Base-by-base conservation (phyloP, 306 rosid genomes). In the Citrullus amarus region DNA sequence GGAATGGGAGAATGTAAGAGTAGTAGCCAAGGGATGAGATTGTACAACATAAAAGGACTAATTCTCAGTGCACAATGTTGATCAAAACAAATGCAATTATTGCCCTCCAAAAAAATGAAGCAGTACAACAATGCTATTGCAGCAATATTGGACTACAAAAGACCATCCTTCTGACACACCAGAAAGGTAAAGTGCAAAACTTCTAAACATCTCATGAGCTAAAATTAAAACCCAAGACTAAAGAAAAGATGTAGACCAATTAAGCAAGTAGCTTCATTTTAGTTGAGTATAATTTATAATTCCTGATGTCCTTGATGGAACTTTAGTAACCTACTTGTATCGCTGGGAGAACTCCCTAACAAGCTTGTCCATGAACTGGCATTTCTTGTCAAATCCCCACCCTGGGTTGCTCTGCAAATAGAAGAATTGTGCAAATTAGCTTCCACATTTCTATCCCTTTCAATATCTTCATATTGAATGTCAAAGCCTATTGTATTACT, bases 381-480 rank as follows among this genome's bases (percentile, higher is more conserved):
- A 92, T 85, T 92, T 94, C 90, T 79, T 87, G 89, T 90, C 88
- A 81, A 88, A 92, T 84, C 93, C 96, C 97, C 98, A 92, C 17
- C 97, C 92, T 38, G 97, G 92, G 84, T 95, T 95, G 87, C 96
- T 92, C 98, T 93, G 90, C 88, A 86, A 63, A 82, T 44, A 9
- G 77, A 8, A 20, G 51, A 18, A 34, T 46, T 51, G 11, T 55
- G 16, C 54, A 77, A 65, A 62, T 66, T 61, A 75, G 50, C 65
- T 44, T 41, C 54, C 75, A 30, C 14, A 38, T 38, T 39, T 67
- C 28, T 65, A 36, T 65, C 48, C 41, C 48, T 38, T 32, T 17
- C 3, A 34, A 41, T 13, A 39, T 43, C 11, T 44, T 44, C 55
- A 43, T 69, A 18, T 69, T 75, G 9, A 74, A 16, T 53, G 71